Percentiles rank a stretch among this genome's conserved stretches.
These are phyloP conservation scores for Exophiala viscosa DNA, from an alignment of 2,329 filamentous ascomycete species.

Conservation along the genomic window DNA sequence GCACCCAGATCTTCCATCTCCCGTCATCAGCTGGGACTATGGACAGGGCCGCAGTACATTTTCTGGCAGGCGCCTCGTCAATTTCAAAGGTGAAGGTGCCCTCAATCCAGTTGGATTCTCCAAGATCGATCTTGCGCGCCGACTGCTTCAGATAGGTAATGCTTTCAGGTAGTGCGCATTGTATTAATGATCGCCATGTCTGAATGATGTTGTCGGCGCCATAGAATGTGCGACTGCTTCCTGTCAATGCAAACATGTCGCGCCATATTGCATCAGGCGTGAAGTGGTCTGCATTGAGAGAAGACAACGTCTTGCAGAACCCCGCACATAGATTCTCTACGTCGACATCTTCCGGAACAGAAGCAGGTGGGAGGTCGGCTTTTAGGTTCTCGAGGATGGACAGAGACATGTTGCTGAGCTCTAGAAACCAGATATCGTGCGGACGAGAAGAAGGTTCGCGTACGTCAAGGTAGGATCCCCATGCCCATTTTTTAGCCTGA, in stretches of 20 bases:
- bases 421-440: no score
- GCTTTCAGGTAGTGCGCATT: no score
- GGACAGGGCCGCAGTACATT: conserved; percentile 22
- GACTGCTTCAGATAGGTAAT: no score
- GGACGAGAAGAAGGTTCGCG: no score
- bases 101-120: conserved; percentile 24
- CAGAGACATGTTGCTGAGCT: no score
- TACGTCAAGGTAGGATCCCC: no score
- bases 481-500: no score
- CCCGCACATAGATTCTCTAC: no score
- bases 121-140: background rate
- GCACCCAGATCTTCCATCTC: conserved; percentile 31
- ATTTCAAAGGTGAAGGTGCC: conserved; percentile 25
- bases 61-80: conserved; percentile 4
- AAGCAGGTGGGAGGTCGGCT: no score
- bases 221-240: conserved; percentile 26
- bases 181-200: conserved; percentile 15
- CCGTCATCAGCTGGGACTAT: conserved; percentile 17
- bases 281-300: background rate
- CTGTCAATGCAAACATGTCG: conserved; percentile 27
- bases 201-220: conserved; percentile 14
- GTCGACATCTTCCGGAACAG: no score
- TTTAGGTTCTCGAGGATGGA: no score
- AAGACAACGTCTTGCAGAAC: background rate
- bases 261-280: conserved; percentile 23